These are phyloP conservation scores for Cryptosporidium ryanae DNA, from an alignment of 169 alveolate species.

Conservation along the genomic window DNA sequence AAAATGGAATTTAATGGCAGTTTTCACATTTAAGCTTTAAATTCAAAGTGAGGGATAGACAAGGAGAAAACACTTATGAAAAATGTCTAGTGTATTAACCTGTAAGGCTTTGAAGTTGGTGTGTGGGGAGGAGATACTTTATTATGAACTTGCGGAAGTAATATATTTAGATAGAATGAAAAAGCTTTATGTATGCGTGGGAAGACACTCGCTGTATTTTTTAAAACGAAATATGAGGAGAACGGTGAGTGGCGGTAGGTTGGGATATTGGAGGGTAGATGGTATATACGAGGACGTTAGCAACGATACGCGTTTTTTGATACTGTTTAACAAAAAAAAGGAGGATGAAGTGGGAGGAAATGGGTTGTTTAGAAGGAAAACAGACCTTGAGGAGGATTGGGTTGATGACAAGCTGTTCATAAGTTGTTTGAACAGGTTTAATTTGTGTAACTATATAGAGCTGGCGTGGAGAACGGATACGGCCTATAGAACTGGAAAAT, in stretches of 20 bases:
- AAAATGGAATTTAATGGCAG: no score
- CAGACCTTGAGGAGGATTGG: not conserved
- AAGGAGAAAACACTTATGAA: not conserved
- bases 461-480: conserved; percentile 65
- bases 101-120: conserved; percentile 54
- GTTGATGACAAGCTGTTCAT: conserved; percentile 42
- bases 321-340: conserved; percentile 22
- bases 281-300: conserved; percentile 64
- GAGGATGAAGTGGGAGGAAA: conserved; percentile 8
- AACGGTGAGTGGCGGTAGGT: conserved; percentile 33
- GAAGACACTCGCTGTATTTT: conserved; percentile 32
- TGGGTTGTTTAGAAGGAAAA: not conserved
- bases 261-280: conserved; percentile 32
- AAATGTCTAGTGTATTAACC: conserved; percentile 44
- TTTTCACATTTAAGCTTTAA: no score
- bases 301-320: conserved; percentile 44
- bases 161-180: conserved; percentile 50
- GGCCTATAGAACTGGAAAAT: conserved; percentile 60
- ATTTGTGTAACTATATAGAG: conserved; percentile 46
- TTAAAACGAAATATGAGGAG: conserved; percentile 50
- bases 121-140: conserved; percentile 66
- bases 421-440: conserved; percentile 29
- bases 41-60: not conserved
- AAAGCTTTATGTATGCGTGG: conserved; percentile 56
- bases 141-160: conserved; percentile 61